Percentiles rank a stretch among this genome's conserved stretches.
phyloP scores from a whole-genome alignment of 2,329 filamentous ascomycete genomes.

The Reticulascus tulasneorum region DNA sequence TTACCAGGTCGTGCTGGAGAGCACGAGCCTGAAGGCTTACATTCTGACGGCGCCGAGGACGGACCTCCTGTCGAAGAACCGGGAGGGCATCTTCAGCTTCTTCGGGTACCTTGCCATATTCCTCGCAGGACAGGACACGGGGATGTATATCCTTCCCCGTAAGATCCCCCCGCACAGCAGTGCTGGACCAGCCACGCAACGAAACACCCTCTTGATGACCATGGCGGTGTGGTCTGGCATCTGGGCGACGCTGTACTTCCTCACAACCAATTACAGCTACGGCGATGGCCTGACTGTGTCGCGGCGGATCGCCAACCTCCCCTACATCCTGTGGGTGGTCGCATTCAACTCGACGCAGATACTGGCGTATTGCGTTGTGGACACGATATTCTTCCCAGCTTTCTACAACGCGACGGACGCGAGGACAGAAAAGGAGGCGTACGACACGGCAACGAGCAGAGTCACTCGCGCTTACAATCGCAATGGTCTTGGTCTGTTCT shows the following conservation, averaged over 20 bases:
- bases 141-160: slow-evolving; percentile 72
- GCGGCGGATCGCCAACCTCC: slow-evolving; percentile 84
- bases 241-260: slow-evolving; percentile 68
- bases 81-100: slow-evolving; percentile 95
- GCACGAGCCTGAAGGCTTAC: slow-evolving; percentile 73
- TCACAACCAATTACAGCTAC: slow-evolving; percentile 64
- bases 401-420: slow-evolving; percentile 56
- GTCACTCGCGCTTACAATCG: slow-evolving; percentile 83
- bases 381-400: slow-evolving; percentile 72
- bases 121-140: slow-evolving; percentile 79
- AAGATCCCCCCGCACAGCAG: slow-evolving; percentile 39
- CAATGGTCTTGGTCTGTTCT: slow-evolving; percentile 80
- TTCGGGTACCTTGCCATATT: slow-evolving; percentile 93
- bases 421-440: slow-evolving; percentile 59
- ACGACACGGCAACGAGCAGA: slow-evolving; percentile 68
- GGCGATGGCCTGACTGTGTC: slow-evolving; percentile 77
- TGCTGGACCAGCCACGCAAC: slow-evolving; percentile 41
- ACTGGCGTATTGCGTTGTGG: slow-evolving; percentile 70
- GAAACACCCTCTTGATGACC: slow-evolving; percentile 56
- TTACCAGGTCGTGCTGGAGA: slow-evolving; percentile 76
- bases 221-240: slow-evolving; percentile 61
- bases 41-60: slow-evolving; percentile 78
- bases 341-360: slow-evolving; percentile 87
- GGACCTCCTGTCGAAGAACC: slow-evolving; percentile 80
- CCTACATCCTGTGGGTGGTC: slow-evolving; percentile 90